These are phyloP conservation scores for Penicillium expansum DNA, from an alignment of 2,329 filamentous ascomycete species.

Conservation along the genomic window DNA sequence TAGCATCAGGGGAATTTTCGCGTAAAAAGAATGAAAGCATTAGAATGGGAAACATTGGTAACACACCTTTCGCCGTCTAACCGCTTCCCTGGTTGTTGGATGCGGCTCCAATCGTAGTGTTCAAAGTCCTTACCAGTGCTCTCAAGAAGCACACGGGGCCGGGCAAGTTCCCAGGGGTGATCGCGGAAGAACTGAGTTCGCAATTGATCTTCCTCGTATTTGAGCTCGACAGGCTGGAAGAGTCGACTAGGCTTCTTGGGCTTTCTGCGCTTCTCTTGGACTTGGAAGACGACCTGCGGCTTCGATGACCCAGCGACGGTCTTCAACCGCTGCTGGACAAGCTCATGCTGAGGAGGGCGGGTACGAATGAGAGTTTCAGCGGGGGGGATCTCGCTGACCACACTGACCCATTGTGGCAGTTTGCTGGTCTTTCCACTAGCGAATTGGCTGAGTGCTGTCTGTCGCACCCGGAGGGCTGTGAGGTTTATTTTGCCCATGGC, in stretches of 20 bases:
- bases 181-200: constrained; percentile 83
- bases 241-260: constrained; percentile 67
- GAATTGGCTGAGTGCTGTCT: constrained; percentile 41
- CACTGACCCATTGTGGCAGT: constrained; percentile 54
- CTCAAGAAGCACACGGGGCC: constrained; percentile 82
- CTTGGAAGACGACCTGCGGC: constrained; percentile 38
- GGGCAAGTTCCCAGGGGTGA: constrained; percentile 94
- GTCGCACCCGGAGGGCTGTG: constrained; percentile 46
- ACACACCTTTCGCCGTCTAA: constrained; percentile 80
- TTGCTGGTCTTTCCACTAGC: constrained; percentile 35
- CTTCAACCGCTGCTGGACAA: constrained; percentile 41
- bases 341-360: constrained; percentile 48
- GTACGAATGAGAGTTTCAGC: constrained; percentile 59
- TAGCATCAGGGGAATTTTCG: constrained; percentile 5
- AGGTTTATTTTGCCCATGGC: constrained; percentile 49
- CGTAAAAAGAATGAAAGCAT: background rate
- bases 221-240: constrained; percentile 75
- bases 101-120: constrained; percentile 72
- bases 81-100: constrained; percentile 71
- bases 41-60: background rate
- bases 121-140: constrained; percentile 77
- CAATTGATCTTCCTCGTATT: constrained; percentile 79
- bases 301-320: constrained; percentile 28
- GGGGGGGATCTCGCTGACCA: constrained; percentile 58
- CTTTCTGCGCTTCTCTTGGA: constrained; percentile 42